Conservation (phyloP, 768 basidiomycete genomes). For the Tulasnella sp. region DNA sequence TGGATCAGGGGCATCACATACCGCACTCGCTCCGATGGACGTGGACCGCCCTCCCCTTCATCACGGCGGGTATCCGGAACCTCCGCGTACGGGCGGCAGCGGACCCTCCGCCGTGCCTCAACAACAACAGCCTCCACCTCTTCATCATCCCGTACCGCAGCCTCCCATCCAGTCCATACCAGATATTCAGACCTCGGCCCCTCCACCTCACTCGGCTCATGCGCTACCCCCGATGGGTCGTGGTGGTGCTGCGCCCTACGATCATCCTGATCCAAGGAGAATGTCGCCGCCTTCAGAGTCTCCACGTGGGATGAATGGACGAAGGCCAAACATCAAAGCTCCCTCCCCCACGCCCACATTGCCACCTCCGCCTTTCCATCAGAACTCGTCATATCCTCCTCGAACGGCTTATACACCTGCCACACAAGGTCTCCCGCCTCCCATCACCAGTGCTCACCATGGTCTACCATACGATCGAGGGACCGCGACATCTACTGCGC, state of each 20-base stretch:
- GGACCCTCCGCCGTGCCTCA: slow-evolving; percentile 25
- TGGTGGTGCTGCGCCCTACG: background rate
- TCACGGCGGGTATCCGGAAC: slow-evolving; percentile 33
- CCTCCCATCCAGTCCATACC: slow-evolving; percentile 25
- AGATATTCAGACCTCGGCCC: slow-evolving; percentile 28
- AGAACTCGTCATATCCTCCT: background rate
- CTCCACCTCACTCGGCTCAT: slow-evolving; percentile 11
- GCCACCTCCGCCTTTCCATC: slow-evolving; percentile 5
- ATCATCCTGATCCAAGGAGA: slow-evolving; percentile 3
- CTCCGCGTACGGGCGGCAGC: slow-evolving; percentile 24
- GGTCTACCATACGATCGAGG: slow-evolving; percentile 8
- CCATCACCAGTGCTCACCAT: slow-evolving; percentile 9
- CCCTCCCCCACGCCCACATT: too few relatives aligned
- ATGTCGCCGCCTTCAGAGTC: slow-evolving; percentile 3
- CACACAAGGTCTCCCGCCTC: slow-evolving; percentile 6
- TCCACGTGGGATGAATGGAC: slow-evolving; percentile 2
- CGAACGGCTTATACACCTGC: background rate
- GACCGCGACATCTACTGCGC: slow-evolving; percentile 10
- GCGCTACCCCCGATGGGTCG: background rate
- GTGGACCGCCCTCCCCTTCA: slow-evolving; percentile 40
- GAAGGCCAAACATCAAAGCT: background rate
- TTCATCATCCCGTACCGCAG: slow-evolving; percentile 61
- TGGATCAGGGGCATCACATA: slow-evolving; percentile 32
- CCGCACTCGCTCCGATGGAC: slow-evolving; percentile 71
- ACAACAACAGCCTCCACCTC: slow-evolving; percentile 45